Base-by-base conservation (phyloP, 2,329 filamentous ascomycete species). In the Fusarium sp. region DNA sequence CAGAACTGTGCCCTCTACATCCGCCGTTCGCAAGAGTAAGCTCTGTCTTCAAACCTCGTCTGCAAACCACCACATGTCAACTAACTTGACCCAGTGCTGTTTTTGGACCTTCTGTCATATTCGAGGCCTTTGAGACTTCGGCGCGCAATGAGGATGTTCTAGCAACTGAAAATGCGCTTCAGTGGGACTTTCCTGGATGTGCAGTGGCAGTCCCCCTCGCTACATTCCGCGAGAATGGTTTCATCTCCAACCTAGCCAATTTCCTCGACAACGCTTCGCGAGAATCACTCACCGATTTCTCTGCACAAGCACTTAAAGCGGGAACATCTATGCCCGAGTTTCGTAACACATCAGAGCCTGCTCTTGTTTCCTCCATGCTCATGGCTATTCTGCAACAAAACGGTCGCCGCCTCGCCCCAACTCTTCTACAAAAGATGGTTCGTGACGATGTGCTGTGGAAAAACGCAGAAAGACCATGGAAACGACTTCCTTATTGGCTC, bases 401-500 rank as follows among this genome's bases (percentile, higher is more conserved):
- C n/a, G 91, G 91, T 0, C 69, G 78, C 1, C 77, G 82, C 1
- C 66, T 83, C 2, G 67, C 80, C 5, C 81, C 85, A 0, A 75
- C 80, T 0, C 32, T 84, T 0, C 78, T 92, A 3, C 82, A 83
- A 2, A 94, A 94, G 78, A 85, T 75, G 18, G 85, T 92, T 3
- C 85, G 89, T 3, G 91, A 93, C 57, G 90, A 92, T 32, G 87
- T 92, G 0, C 85, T 84, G 30, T 88, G 88, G 81, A 78, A 81
- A 3, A 79, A 86, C 3, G 83, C 85, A 0, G 80, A 84, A 5
- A 81, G 82, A 4, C 91, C 91, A 0, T 94, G 92, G 92, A 85
- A 91, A 28, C 82, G 92, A 44, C 86, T 87, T 9, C 87, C 91
- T 0, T 85, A 88, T 57, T 94, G 90, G 87, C 86, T 94, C 1